Evolutionary conservation across 108 stramenopile species (phyloP).

Genomic region (Nitzschia sp.): DNA sequence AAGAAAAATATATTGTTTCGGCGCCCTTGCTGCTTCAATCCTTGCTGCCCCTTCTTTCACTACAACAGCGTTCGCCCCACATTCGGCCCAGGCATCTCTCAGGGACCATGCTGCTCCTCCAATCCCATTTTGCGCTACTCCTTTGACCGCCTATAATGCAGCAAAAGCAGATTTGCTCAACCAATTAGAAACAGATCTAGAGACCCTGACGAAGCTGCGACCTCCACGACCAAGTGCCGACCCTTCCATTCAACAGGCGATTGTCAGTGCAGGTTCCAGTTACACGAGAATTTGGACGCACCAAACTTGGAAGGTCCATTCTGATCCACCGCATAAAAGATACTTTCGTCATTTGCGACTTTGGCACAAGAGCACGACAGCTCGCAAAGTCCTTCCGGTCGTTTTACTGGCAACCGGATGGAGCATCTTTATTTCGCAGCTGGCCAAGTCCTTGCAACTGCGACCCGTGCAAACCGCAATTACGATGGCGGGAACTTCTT

Average conservation of each 20-base stretch:
- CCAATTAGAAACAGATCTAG: neutral
- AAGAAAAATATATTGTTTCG: too few species aligned
- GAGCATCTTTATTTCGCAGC: conserved; percentile 20
- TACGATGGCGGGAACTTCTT: neutral
- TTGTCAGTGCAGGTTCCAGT: conserved; percentile 28
- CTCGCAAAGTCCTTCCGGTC: conserved; percentile 31
- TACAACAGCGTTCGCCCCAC: too few species aligned
- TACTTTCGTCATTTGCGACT: conserved; percentile 29
- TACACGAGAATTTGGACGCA: conserved; percentile 39
- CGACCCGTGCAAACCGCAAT: neutral
- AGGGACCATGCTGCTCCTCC: too few species aligned
- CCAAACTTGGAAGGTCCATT: conserved; percentile 30
- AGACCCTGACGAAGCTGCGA: neutral
- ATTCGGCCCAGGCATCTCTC: too few species aligned
- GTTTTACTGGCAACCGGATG: conserved; percentile 31
- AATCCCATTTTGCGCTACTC: too few species aligned
- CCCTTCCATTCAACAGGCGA: neutral
- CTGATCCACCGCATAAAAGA: conserved; percentile 23
- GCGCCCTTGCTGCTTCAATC: too few species aligned
- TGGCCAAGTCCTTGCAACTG: neutral
- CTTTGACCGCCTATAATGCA: too few species aligned
- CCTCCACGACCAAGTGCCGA: neutral
- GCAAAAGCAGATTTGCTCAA: too few species aligned
- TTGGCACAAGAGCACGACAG: conserved; percentile 32
- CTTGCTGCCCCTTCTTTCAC: too few species aligned